Base-by-base conservation (phyloP, 352 stramenopile species). In the Phytophthora fragariaefolia region DNA sequence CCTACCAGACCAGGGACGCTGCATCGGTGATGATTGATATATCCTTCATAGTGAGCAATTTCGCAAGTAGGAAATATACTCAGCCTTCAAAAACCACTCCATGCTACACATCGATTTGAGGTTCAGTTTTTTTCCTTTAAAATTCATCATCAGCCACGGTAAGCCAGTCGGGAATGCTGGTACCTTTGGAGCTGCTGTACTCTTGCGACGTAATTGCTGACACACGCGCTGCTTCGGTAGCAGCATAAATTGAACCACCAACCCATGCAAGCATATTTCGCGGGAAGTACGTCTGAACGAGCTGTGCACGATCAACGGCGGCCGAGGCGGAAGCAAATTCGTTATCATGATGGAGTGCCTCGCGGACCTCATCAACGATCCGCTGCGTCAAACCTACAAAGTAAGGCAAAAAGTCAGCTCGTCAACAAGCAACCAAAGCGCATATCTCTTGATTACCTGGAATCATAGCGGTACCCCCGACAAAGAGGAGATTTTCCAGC, bases 391-490 rank as follows among this genome's bases (percentile, higher is more conserved):
- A 87, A 7, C 85, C 85, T 92, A 24, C 18, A 8, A 56, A 54
- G 18, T 45, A 58, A 42, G 34, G 13, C 1, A 6, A 42, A 7
- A 7, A 6, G 49, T 66, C 27, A 50, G n/a, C 12, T 24, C 6
- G 12, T 24, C n/a, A 17, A 22, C n/a, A 23, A 26, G 12, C 17
- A 13, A 15, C 40, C n/a, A 15, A 3, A 24, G 4, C 12, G 20
- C 10, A 18, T 3, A 22, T 5, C 20, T 30, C 43, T 27, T 36
- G 1, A 22, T 28, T n/a, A 89, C 84, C 84, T 56, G 85, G 84
- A 55, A 96, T 74, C 88, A 96, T 96, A 32, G 80, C 74, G 3
- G 77, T 81, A 38, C 88, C 88, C 24, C 88, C 88, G 22, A 94
- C 66, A 13, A 93, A 71, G 6, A 96, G 57, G n/a, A 96, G 36